phyloP scores from a whole-genome alignment of 495 filamentous ascomycete species.

The Trichoderma parareesei region DNA sequence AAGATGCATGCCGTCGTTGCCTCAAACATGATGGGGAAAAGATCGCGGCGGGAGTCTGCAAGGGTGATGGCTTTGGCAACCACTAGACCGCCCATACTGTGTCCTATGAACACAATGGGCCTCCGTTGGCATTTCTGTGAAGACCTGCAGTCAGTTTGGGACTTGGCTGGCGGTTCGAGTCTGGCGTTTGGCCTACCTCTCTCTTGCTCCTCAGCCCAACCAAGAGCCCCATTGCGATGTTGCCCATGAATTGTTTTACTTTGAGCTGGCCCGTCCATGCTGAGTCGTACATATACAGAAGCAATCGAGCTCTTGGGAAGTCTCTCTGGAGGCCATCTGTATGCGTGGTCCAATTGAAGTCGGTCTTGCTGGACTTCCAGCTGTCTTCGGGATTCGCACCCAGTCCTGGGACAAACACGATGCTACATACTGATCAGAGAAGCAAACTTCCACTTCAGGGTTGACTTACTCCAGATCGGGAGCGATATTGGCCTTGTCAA shows the following conservation, averaged over 20 bases:
- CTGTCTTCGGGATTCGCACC: conserved; percentile 54
- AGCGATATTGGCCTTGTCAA: conserved; percentile 18
- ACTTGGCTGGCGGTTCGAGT: neutral
- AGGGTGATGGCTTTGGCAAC: conserved; percentile 30
- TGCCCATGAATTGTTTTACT: conserved; percentile 28
- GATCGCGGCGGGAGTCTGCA: conserved; percentile 23
- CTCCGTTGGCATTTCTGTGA: conserved; percentile 32
- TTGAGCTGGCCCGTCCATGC: conserved; percentile 24
- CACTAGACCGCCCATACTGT: conserved; percentile 59
- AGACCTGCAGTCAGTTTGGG: conserved; percentile 12
- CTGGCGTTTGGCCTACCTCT: conserved; percentile 14
- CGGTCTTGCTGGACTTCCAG: conserved; percentile 47
- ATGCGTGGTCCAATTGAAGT: conserved; percentile 49
- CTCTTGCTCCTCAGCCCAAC: conserved; percentile 21
- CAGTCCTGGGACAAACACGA: conserved; percentile 58
- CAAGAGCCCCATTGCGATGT: conserved; percentile 24
- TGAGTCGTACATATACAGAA: conserved; percentile 27
- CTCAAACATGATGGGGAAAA: conserved; percentile 28
- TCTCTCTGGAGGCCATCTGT: conserved; percentile 19
- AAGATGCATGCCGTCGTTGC: conserved; percentile 26
- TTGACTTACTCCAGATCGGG: conserved; percentile 25
- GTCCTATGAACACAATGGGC: conserved; percentile 28
- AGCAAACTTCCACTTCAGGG: neutral
- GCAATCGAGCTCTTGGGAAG: conserved; percentile 22
- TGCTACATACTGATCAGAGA: conserved; percentile 20